Evolutionary conservation across 306 rosid genomes (phyloP), one percentile per base, ranked within the genome.

Genomic region (Quercus ilex): DNA sequence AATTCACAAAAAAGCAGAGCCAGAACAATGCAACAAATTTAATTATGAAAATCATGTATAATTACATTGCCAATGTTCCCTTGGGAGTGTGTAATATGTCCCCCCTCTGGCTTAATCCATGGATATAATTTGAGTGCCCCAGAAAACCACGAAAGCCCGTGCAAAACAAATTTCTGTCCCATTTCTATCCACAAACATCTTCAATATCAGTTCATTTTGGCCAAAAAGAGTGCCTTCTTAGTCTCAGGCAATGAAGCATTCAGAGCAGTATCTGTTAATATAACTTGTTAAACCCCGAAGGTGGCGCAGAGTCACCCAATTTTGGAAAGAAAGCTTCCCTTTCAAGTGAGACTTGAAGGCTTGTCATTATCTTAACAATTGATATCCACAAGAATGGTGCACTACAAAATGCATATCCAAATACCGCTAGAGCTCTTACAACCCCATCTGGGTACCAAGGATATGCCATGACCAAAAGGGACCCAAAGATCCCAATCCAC

Each of bases 401-500:
- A 2, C 74, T 83, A 33, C 91, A 87, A 71, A 90, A 89, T 14
- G 98, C 96, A 55, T 94, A 94, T 3, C 77, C 85, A 75, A 94
- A 90, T 15, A 92, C 85, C 2, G 83, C 77, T 30, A 94, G 81
- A 7, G 94, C 98, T 85, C 98, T 87, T 12, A 92, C 81, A 3
- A 94, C 88, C 4, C 98, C 98, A 62, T 90, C 77, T 2, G 89
- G 30, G 58, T 89, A 94, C 92, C 92, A 94, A 5, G 98, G 97
- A 77, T 51, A 90, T 3, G 91, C 97, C 98, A 94, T 94, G 28
- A 89, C 92, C 30, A 90, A 25, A 20, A 94, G 88, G n/a, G 55
- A 81, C 13, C 98, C 97, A 1, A 76, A 55, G 17, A 92, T 83
- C 10, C 85, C 93, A 6, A 89, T 18, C 92, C 90, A 91, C 0